A percentile compares a stretch with the other conserved stretches of the same genome.
phyloP scores from a whole-genome alignment of 495 filamentous ascomycete genomes.

The Aspergillus indologenus region DNA sequence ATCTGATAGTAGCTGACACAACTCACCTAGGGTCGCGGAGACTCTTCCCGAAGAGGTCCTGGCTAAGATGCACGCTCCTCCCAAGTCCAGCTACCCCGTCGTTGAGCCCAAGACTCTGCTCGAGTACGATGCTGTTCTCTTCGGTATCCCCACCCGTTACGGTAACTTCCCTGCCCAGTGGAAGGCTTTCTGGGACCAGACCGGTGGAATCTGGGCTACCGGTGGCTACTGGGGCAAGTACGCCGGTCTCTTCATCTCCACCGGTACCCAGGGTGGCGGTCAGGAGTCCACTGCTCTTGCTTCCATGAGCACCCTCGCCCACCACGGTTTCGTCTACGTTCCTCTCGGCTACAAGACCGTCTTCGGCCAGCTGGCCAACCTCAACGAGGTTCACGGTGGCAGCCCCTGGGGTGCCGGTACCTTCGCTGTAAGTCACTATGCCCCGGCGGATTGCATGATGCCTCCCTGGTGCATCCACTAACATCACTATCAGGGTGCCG shows the following conservation, averaged over 20 bases:
- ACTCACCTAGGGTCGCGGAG: constrained; percentile 63
- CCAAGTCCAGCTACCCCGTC: constrained; percentile 67
- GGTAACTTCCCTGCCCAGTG: constrained; percentile 98
- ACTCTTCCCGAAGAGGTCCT: constrained; percentile 83
- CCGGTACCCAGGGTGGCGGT: constrained; percentile 78
- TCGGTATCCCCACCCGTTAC: constrained; percentile 97
- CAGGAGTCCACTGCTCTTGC: constrained; percentile 86
- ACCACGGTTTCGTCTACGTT: constrained; percentile 95
- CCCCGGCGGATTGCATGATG: constrained; percentile 10
- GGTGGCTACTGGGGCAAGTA: constrained; percentile 88
- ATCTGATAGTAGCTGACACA: constrained; percentile 9
- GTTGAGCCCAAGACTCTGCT: constrained; percentile 66
- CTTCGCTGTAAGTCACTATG: constrained; percentile 59
- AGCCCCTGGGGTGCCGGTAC: constrained; percentile 93
- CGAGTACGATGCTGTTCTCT: constrained; percentile 83
- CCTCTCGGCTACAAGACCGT: constrained; percentile 87
- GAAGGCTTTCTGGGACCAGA: constrained; percentile 87
- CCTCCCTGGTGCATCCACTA: constrained; percentile 7
- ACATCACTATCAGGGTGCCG: constrained; percentile 40
- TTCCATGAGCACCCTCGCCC: constrained; percentile 80
- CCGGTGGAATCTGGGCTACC: constrained; percentile 66
- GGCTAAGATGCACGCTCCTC: constrained; percentile 81
- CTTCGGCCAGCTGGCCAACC: constrained; percentile 64
- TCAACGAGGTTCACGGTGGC: constrained; percentile 79
- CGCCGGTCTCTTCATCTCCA: constrained; percentile 87